phyloP scores from a whole-genome alignment of 371 early-diverging fungal species.

The Amoeboaphelidium protococcarum region DNA sequence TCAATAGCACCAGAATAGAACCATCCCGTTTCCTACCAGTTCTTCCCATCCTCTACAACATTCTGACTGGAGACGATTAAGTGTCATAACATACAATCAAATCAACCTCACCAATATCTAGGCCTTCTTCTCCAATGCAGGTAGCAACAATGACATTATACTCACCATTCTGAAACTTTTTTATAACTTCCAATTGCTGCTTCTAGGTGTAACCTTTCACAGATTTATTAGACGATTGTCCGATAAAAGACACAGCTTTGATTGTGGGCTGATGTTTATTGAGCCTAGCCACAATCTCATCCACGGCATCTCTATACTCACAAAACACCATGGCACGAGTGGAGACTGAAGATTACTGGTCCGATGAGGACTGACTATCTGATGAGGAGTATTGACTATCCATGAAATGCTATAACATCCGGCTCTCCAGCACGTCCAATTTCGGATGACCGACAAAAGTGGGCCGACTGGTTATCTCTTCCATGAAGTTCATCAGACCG shows the following conservation, averaged over 20 bases:
- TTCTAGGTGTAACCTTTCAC: slow-evolving; percentile 46
- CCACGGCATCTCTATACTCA: slow-evolving; percentile 54
- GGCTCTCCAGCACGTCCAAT: slow-evolving; percentile 27
- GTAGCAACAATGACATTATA: slow-evolving; percentile 70
- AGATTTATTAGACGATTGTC: slow-evolving; percentile 34
- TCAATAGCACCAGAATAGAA: slow-evolving; percentile 41
- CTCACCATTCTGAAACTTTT: slow-evolving; percentile 34
- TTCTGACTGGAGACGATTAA: slow-evolving; percentile 48
- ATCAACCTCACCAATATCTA: slow-evolving; percentile 91
- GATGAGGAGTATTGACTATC: slow-evolving; percentile 11
- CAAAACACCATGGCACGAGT: slow-evolving; percentile 72
- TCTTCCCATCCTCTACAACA: slow-evolving; percentile 79
- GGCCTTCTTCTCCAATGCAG: slow-evolving; percentile 83
- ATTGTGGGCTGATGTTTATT: slow-evolving; percentile 33
- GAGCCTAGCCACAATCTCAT: slow-evolving; percentile 43
- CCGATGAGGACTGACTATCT: slow-evolving; percentile 1
- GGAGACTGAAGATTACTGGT: slow-evolving; percentile 1
- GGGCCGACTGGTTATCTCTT: slow-evolving; percentile 12
- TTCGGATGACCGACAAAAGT: slow-evolving; percentile 56
- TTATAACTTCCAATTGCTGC: slow-evolving; percentile 45
- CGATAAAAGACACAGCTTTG: slow-evolving; percentile 45
- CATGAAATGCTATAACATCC: slow-evolving; percentile 37
- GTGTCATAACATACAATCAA: slow-evolving; percentile 74
- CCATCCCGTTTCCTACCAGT: slow-evolving; percentile 79
- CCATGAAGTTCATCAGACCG: slow-evolving; percentile 10